Evolutionary conservation across 306 rosid genomes (phyloP), one percentile per base, ranked within the genome.

Genomic region (Fagus crenata): DNA sequence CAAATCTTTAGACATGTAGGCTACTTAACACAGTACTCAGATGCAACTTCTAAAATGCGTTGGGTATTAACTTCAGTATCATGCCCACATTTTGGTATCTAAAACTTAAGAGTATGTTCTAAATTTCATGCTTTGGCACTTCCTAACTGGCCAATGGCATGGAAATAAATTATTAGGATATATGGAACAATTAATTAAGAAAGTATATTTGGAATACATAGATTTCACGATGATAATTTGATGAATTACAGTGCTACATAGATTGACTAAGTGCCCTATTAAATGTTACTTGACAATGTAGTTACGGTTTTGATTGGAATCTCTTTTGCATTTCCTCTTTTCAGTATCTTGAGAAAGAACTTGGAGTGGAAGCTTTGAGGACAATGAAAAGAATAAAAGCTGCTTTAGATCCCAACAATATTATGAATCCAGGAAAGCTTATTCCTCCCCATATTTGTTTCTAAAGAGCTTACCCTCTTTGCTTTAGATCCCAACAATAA

Each of bases 381-480:
- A 90, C 93, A 32, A 92, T 90, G 97, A 95, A 89, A 78, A 91
- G 84, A 81, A 95, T 95, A 79, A 95, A 95, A 85, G 42, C 78
- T 73, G 97, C 84, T 49, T 75, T 95, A 68, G 98, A 92, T 87
- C 98, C 97, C 49, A 92, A 95, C 87, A 84, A 90, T 75, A 90
- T 87, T 53, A 92, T 92, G 98, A 92, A 90, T 86, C 97, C 93
- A 49, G 98, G 98, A 84, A 95, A 95, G 87, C 92, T 92, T 80
- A 90, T 95, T 77, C 97, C 97, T 84, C 85, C 97, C 42, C 97
- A 95, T 86, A 71, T 90, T 85, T 95, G 98, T 82, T 85, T 95
- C 76, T 94, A 80, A 46, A 84, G 59, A 40, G 61, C 80, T 54
- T 11, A 56, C 60, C 72, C 78, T 59, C 67, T 80, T 54, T 60